Evolutionary conservation across 2,329 filamentous ascomycete genomes (phyloP), one percentile per base, ranked within the genome.

Genomic region (Diaporthe citri): DNA sequence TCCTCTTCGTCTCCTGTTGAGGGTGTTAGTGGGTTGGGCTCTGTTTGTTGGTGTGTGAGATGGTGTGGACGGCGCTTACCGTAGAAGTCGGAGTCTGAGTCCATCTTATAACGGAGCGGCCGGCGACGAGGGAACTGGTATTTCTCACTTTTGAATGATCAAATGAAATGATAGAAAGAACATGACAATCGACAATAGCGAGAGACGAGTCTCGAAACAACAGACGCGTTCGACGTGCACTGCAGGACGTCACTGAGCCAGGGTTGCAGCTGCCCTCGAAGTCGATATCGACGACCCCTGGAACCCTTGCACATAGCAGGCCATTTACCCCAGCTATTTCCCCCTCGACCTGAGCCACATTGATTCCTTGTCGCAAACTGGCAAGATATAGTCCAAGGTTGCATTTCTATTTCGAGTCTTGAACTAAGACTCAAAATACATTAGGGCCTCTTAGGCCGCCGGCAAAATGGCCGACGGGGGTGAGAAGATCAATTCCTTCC

Each of bases 41-140:
- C 25, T 74, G 57, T 62, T n/a, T 48, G 66, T 70, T 70, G 43
- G 52, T 39, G 15, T 34, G 34, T 15, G 72, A 43, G 36, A 51
- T 52, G 52, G n/a, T 39, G 75, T 22, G 55, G 56, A 12, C 25
- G 15, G 5, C 59, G 39, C 51, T 71, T 83, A 89, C 89, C 89
- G 75, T 90, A 91, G 78, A 91, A 91, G 69, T 89, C 88, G 1
- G 89, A 90, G 72, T 91, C 88, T 20, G 78, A 77, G n/a, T 86
- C 86, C 15, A 77, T 76, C 3, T 12, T 43, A n/a, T 51, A 36
- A 22, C 48, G 56, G 43, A 5, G 9, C 13, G 22, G 52, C 66
- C 36, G 43, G 34, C 43, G 25, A n/a, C 64, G 31, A 52, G 31
- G 48, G 25, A 51, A 64, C 34, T 43, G 20, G 28, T 46, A 1